Percentiles rank a stretch among this genome's conserved stretches.
Evolutionary conservation across 75 land plant species (phyloP).

Genomic region (Pinus taeda): DNA sequence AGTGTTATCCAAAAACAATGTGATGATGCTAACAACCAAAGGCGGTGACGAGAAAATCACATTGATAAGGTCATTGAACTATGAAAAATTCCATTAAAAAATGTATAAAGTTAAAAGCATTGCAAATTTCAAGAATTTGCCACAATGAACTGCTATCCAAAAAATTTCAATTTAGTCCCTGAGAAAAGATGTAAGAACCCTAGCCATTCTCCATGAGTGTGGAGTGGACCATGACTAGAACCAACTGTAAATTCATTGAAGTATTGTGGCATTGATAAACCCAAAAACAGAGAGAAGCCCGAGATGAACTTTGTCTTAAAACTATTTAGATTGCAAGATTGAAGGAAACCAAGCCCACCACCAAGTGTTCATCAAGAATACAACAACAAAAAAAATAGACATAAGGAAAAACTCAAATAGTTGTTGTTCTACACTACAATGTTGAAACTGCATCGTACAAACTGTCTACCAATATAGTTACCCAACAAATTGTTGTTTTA

Average conservation of each 20-base stretch:
- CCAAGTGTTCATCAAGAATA: conserved; percentile 39
- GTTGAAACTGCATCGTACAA: no score
- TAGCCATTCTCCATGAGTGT: conserved; percentile 62
- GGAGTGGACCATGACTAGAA: conserved; percentile 67
- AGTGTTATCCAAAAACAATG: conserved; percentile 59
- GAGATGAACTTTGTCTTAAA: conserved; percentile 72
- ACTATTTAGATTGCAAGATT: conserved; percentile 82
- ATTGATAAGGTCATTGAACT: conserved; percentile 89
- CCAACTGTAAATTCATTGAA: conserved; percentile 51
- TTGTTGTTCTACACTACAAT: no score
- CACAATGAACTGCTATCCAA: no score
- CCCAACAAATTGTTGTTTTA: no score
- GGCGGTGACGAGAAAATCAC: conserved; percentile 78
- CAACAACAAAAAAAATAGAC: no score
- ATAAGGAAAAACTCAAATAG: no score
- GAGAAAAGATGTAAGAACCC: no score
- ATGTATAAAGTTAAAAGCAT: no score
- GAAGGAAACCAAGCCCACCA: conserved; percentile 76
- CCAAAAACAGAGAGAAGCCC: conserved; percentile 84
- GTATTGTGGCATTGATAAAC: conserved; percentile 82
- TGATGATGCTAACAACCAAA: conserved; percentile 64
- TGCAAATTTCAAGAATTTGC: no score
- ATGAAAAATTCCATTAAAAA: conserved; percentile 7
- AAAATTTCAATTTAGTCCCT: no score
- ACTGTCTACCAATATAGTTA: no score